These are phyloP conservation scores for Lipomyces sp. DNA, from an alignment of 805 yeast genomes.

Conservation along the genomic window DNA sequence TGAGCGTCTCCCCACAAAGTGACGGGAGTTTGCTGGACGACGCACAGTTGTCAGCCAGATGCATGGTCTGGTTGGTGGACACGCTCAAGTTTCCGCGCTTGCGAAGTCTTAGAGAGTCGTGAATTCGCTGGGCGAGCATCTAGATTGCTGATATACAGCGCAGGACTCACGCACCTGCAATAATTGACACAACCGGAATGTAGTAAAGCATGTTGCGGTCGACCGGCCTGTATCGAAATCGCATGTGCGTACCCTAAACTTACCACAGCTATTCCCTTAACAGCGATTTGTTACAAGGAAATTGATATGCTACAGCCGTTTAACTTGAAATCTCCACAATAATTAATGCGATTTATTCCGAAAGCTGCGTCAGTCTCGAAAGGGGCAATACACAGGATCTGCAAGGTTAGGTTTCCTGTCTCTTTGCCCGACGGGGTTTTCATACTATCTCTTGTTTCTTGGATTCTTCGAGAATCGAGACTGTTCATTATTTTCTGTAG, in stretches of 20 bases:
- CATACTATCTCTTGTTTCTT: too few relatives aligned
- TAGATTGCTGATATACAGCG: neutral
- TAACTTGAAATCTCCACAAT: neutral
- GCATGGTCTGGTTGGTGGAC: neutral
- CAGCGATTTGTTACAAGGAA: too few relatives aligned
- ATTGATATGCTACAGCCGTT: too few relatives aligned
- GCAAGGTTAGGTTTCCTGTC: too few relatives aligned
- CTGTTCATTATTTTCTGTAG: too few relatives aligned
- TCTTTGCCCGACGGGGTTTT: too few relatives aligned
- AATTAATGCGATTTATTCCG: neutral
- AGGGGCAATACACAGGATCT: too few relatives aligned
- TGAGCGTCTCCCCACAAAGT: neutral
- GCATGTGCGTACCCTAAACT: neutral
- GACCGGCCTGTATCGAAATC: neutral
- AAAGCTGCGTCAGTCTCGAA: too few relatives aligned
- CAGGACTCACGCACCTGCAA: neutral
- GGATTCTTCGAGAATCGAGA: too few relatives aligned
- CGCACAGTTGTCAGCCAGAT: neutral
- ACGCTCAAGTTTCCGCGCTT: constrained; percentile 2
- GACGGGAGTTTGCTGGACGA: neutral
- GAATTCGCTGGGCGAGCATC: constrained; percentile 5
- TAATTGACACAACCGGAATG: neutral
- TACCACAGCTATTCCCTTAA: neutral
- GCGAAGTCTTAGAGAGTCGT: constrained; percentile 5
- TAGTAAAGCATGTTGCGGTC: neutral